Percentiles rank a stretch among this genome's conserved stretches.
phyloP scores from a whole-genome alignment of 2,329 filamentous ascomycete species.

The Xylariaceae sp. region DNA sequence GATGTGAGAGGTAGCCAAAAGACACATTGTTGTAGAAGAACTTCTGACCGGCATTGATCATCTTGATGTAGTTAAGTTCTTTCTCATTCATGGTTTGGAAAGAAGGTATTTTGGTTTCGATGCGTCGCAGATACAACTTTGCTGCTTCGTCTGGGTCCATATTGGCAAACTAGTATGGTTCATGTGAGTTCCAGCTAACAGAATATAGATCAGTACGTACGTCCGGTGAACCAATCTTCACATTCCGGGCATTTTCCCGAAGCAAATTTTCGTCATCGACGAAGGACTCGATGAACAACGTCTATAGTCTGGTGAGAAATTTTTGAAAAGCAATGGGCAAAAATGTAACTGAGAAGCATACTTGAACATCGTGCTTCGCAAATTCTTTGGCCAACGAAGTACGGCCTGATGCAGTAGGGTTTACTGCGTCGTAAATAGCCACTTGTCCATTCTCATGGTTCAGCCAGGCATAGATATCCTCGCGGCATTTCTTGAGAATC shows the following conservation, averaged over 20 bases:
- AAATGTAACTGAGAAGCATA: constrained; percentile 30
- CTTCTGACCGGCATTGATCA: constrained; percentile 94
- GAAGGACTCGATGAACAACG: constrained; percentile 92
- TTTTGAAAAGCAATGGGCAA: not conserved
- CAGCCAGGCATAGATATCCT: constrained; percentile 94
- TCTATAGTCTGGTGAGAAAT: constrained; percentile 47
- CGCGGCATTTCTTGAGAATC: constrained; percentile 93
- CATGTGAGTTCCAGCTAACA: constrained; percentile 4
- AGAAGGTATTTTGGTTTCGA: constrained; percentile 86
- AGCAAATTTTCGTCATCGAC: constrained; percentile 93
- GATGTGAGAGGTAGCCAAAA: constrained; percentile 93
- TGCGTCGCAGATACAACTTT: constrained; percentile 83
- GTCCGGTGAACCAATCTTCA: constrained; percentile 97
- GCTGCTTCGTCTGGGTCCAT: constrained; percentile 93
- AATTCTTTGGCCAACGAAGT: constrained; percentile 90
- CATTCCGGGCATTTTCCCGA: constrained; percentile 91
- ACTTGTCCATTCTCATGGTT: constrained; percentile 98
- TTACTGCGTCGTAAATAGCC: constrained; percentile 97
- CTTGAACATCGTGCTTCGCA: constrained; percentile 92
- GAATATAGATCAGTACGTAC: constrained; percentile 40
- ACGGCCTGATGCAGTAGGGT: constrained; percentile 78
- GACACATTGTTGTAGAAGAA: constrained; percentile 96
- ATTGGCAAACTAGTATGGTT: constrained; percentile 64
- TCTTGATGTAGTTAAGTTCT: constrained; percentile 96
- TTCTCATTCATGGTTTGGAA: constrained; percentile 96